Evolutionary conservation across 2,329 filamentous ascomycete genomes (phyloP).

Genomic region (Colletotrichum sp.): DNA sequence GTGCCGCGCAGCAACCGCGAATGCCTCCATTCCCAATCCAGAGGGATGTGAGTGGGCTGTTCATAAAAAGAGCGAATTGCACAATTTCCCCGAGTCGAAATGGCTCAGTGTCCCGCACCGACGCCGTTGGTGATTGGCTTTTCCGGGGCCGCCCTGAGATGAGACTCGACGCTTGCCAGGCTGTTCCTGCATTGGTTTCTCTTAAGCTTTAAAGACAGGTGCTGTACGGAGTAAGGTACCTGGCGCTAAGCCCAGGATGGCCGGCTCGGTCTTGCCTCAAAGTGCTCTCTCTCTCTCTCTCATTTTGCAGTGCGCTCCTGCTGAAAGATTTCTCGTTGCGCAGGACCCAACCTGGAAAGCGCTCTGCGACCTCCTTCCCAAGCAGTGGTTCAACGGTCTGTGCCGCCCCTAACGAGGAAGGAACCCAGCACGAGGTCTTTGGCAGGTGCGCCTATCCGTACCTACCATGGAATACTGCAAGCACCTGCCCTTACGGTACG

Average conservation of each 20-base stretch:
- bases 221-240: not conserved
- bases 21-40: not conserved
- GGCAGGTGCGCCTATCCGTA: not conserved
- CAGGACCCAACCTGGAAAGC: not conserved
- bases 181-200: not conserved
- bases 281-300: not conserved
- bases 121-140: not conserved
- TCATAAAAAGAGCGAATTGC: slow-evolving; percentile 17
- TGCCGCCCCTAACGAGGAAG: not conserved
- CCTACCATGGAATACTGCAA: not conserved
- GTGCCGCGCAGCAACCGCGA: not conserved
- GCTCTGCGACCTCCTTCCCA: slow-evolving; percentile 3
- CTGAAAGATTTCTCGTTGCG: not conserved
- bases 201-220: not conserved
- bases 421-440: not conserved
- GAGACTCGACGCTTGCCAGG: not conserved
- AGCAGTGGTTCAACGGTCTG: slow-evolving; percentile 1
- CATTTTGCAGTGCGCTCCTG: not conserved
- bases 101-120: not conserved
- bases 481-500: not conserved
- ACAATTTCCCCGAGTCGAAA: slow-evolving; percentile 13
- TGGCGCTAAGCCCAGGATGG: slow-evolving; percentile 15
- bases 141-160: not conserved
- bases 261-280: not conserved
- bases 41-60: slow-evolving; percentile 1